phyloP scores from a whole-genome alignment of 1,139 yeast genomes.

The Nakaseomyces bracarensis region DNA sequence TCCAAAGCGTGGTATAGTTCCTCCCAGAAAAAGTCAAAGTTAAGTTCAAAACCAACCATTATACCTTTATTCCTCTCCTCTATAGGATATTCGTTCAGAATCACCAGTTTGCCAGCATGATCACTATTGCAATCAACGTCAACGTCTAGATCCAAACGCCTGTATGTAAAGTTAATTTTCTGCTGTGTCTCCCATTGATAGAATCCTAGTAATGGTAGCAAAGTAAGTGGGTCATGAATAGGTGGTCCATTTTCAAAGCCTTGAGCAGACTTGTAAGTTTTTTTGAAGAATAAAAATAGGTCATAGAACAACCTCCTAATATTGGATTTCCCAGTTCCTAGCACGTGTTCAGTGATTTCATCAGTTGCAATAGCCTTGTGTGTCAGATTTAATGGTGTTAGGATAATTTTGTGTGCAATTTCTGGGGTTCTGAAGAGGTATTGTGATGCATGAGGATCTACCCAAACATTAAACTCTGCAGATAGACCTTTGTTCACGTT shows the following conservation, averaged over 20 bases:
- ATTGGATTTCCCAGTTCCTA: constrained; percentile 31
- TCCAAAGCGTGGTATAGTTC: constrained; percentile 39
- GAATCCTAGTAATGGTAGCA: constrained; percentile 48
- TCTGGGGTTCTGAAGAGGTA: constrained; percentile 42
- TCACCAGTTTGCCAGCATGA: constrained; percentile 24
- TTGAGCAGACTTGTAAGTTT: constrained; percentile 39
- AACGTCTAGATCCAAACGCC: constrained; percentile 33
- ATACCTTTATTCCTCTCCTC: constrained; percentile 34
- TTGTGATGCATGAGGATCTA: constrained; percentile 71
- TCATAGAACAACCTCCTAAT: constrained; percentile 49
- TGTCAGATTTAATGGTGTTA: constrained; percentile 65
- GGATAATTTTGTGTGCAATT: constrained; percentile 42
- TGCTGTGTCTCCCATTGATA: constrained; percentile 27
- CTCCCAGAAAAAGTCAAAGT: constrained; percentile 48
- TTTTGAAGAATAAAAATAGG: constrained; percentile 48
- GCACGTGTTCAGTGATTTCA: constrained; percentile 35
- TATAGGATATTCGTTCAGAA: constrained; percentile 25
- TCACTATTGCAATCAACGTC: constrained; percentile 30
- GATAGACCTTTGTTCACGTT: constrained; percentile 42
- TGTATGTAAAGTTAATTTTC: constrained; percentile 30
- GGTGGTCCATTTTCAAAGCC: constrained; percentile 59
- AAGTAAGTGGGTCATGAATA: constrained; percentile 73
- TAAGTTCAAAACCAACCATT: constrained; percentile 39
- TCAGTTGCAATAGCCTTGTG: constrained; percentile 56
- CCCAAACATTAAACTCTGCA: constrained; percentile 73